Base-by-base conservation (phyloP, 78 protist species). In the Dictyostelium firmibasis region DNA sequence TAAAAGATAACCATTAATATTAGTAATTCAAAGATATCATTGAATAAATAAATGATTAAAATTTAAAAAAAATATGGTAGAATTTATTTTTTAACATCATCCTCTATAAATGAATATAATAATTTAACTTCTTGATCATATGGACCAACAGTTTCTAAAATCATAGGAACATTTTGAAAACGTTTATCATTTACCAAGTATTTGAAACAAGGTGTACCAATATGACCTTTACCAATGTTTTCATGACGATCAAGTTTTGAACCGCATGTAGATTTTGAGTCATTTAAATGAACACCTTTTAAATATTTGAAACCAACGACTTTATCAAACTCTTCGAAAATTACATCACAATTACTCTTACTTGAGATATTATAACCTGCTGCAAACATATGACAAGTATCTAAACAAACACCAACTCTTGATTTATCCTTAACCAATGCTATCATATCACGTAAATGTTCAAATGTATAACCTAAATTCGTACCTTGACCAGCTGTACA, bases 321-420 rank as follows among this genome's bases (percentile, higher is more conserved):
- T 31, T 33, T 35, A 57, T 96, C 97, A 77, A 96, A 96, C 36
- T 96, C 92, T 57, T 20, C 18, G 62, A 96, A 88, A 14, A 70
- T 38, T 16, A 93, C 35, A 33, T 53, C 67, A 33, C 64, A 96
- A 16, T 69, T 57, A 13, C 25, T 47, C 7, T 25, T 29, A 2
- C 96, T 83, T 5, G 35, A 11, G 0, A 96, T 18, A n/a, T 96
- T 96, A 82, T 85, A 93, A 9, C 97, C 97, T 13, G 94, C 97
- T 10, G 94, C 96, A 95, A 83, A 96, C 50, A 86, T 41, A 36
- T 96, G 98, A 81, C 98, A 96, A 41, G 98, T 96, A 81, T 96
- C 98, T 23, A 96, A 18, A 82, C 98, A 96, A 33, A 96, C 96
- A 27, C 98, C 98, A 14, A 96, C 93, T 9, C 98, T 44, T 1